These are phyloP conservation scores for Linnemannia zychae DNA, from an alignment of 192 early-diverging fungal genomes.

Conservation along the genomic window DNA sequence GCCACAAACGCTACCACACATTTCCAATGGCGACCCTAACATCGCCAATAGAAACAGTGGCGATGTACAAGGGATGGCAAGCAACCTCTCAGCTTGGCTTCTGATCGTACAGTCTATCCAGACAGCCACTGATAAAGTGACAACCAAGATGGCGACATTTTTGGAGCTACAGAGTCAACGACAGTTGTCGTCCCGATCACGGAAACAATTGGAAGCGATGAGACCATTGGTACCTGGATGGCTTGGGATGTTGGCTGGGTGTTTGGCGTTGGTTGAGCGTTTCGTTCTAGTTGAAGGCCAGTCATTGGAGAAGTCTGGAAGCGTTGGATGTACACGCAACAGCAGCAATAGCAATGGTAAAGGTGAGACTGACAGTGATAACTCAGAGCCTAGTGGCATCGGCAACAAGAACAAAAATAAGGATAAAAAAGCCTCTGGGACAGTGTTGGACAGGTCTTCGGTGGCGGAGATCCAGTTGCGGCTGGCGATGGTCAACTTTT, in stretches of 20 bases:
- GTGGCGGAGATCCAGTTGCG: slow-evolving; percentile 22
- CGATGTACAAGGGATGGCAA: slow-evolving; percentile 3
- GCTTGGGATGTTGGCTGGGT: slow-evolving; percentile 33
- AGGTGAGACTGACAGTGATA: too few species aligned
- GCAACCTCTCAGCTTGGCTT: slow-evolving; percentile 43
- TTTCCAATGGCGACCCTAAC: background rate
- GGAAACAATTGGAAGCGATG: slow-evolving; percentile 46
- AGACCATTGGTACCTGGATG: slow-evolving; percentile 25
- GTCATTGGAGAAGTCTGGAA: too few species aligned
- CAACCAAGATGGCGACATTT: slow-evolving; percentile 19
- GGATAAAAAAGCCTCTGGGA: background rate
- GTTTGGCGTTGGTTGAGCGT: slow-evolving; percentile 32
- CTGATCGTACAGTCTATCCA: slow-evolving; percentile 32
- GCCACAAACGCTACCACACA: too few species aligned
- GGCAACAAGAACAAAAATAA: background rate
- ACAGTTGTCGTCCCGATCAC: slow-evolving; percentile 31
- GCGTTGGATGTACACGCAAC: too few species aligned
- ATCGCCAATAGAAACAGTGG: background rate
- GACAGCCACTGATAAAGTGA: slow-evolving; percentile 14
- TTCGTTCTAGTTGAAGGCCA: background rate
- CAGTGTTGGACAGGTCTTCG: slow-evolving; percentile 13
- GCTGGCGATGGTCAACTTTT: slow-evolving; percentile 32
- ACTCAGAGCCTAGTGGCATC: background rate
- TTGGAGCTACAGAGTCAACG: slow-evolving; percentile 19
- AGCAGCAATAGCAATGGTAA: too few species aligned